Evolutionary conservation across 345 rosid species (phyloP), one percentile per base, ranked within the genome.

Genomic region (Citrus glauca): DNA sequence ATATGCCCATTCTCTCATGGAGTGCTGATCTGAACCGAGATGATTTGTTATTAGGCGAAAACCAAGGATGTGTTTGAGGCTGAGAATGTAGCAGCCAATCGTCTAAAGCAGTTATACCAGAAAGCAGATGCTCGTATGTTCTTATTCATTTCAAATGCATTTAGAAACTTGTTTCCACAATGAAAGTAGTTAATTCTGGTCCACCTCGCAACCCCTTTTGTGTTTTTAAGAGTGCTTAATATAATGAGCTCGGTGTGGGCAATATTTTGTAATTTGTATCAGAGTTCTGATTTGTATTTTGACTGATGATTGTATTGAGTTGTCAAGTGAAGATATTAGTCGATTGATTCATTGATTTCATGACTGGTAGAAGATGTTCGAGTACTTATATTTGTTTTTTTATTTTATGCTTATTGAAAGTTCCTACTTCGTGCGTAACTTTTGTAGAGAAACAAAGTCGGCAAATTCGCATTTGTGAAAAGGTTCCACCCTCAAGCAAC

Each of bases 391-490:
- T 32, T n/a, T 79, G 24, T 55, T 74, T 6, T 14, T 77, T 45
- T 80, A 28, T 6, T 66, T 37, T 16, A 5, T 82, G 24, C 33
- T 78, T 62, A 22, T 57, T 71, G 33, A 62, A 72, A 72, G 70
- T 76, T 66, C 70, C 82, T 53, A 84, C 71, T 37, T 42, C 56
- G 0, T 71, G 62, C 62, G 82, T 48, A 66, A 83, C 19, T 78
- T 77, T 68, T 78, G 67, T 76, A 93, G 99, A 85, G 64, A 96
- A 89, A 87, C 95, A 83, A 87, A 92, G 95, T 80, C 91, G 97
- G 78, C 92, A 90, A 80, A 87, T 91, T 73, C 93, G 80, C 69
- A 77, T 92, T 65, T 92, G 98, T 85, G 25, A 90, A 9, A 96
- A 94, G 93, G 88, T 90, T 82, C 99, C 94, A 38, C 92, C 97